phyloP scores from a whole-genome alignment of 2,329 filamentous ascomycete species.

The Aspergillus sclerotialis region DNA sequence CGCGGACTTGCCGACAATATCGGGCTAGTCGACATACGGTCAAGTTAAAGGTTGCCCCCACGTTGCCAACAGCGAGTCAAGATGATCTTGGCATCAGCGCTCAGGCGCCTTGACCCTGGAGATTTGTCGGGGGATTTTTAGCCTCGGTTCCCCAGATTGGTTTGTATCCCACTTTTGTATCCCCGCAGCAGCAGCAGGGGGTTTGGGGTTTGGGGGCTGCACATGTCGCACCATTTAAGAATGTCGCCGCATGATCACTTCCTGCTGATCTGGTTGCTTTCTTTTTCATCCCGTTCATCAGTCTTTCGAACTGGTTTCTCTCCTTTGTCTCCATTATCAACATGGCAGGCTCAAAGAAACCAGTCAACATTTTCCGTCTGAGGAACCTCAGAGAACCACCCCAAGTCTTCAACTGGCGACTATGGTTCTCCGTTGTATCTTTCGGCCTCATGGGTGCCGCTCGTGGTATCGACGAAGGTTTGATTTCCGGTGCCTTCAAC shows the following conservation, averaged over 20 bases:
- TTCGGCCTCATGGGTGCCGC: conserved; percentile 72
- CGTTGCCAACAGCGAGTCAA: too few relatives aligned
- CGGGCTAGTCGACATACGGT: too few relatives aligned
- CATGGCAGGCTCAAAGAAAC: conserved; percentile 34
- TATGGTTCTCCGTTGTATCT: conserved; percentile 69
- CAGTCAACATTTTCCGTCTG: conserved; percentile 51
- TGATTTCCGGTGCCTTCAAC: conserved; percentile 66
- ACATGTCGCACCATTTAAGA: too few relatives aligned
- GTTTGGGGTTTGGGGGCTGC: too few relatives aligned
- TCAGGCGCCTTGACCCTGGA: too few relatives aligned
- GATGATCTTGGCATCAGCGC: too few relatives aligned
- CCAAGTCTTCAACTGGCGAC: conserved; percentile 67
- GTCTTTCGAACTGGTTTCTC: background rate
- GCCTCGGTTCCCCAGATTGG: too few relatives aligned
- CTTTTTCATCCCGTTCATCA: background rate
- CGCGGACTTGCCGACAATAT: too few relatives aligned
- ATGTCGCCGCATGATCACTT: too few relatives aligned
- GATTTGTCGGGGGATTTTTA: too few relatives aligned
- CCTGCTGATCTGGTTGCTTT: background rate
- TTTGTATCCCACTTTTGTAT: background rate
- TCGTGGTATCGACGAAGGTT: conserved; percentile 71
- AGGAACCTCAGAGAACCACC: conserved; percentile 59
- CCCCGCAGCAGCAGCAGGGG: too few relatives aligned
- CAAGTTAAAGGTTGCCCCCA: too few relatives aligned
- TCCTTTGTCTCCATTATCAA: conserved; percentile 4